phyloP scores from a whole-genome alignment of 202 grass and related monocot species.

The Carex sylvatica region DNA sequence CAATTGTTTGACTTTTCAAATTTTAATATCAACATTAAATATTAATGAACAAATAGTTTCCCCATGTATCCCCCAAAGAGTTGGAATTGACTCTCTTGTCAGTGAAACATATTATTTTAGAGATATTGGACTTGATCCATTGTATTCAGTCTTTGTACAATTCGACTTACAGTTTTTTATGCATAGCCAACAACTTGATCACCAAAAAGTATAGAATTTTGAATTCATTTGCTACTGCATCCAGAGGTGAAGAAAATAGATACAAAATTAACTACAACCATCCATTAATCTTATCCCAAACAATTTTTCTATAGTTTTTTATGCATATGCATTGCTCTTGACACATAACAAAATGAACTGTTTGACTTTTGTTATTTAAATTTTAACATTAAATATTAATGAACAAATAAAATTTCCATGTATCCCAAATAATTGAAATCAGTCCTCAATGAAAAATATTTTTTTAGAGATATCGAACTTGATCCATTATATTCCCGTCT shows the following conservation, averaged over 20 bases:
- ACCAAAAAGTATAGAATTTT: not conserved
- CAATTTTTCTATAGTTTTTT: not conserved
- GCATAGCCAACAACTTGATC: not conserved
- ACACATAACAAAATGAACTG: not conserved
- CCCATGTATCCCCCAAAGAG: not conserved
- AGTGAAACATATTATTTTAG: not conserved
- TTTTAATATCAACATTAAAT: not conserved
- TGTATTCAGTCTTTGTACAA: not conserved
- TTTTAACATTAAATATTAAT: not conserved
- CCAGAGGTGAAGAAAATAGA: not conserved
- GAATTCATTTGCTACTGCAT: not conserved
- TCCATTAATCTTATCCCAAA: not conserved
- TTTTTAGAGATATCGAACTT: not conserved
- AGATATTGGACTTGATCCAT: not conserved
- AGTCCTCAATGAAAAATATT: not conserved
- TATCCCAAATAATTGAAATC: not conserved
- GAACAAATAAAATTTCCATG: not conserved
- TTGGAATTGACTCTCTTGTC: not conserved
- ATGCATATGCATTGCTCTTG: not conserved
- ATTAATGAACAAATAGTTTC: not conserved
- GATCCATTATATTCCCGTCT: not conserved
- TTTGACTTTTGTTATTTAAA: not conserved
- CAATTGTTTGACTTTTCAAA: not conserved
- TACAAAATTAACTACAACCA: not conserved
- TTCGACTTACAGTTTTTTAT: not conserved